Conservation (phyloP, 1,284 basidiomycete species). For the Rhizoctonia solani region DNA sequence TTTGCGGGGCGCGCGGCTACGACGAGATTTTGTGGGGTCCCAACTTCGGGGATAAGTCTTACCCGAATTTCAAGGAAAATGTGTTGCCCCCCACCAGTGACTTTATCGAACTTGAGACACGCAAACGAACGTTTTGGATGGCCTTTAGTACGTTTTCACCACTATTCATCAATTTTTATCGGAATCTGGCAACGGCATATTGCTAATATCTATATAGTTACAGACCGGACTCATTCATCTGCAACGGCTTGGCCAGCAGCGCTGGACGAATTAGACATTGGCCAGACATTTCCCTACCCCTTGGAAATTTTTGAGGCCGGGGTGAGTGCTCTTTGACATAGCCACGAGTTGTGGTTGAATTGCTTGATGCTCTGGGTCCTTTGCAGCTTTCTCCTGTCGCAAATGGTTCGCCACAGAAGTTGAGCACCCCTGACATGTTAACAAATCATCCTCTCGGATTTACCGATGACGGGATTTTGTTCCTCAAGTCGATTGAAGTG, state of each 20-base stretch:
- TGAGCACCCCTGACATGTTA: slow-evolving; percentile 17
- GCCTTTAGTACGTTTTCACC: slow-evolving; percentile 11
- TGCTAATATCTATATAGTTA: not conserved
- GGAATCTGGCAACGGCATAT: not conserved
- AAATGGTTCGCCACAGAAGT: not conserved
- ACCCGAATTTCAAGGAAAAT: slow-evolving; percentile 22
- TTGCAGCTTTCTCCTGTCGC: slow-evolving; percentile 1
- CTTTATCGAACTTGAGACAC: slow-evolving; percentile 19
- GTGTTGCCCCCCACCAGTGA: slow-evolving; percentile 12
- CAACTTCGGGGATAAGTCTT: slow-evolving; percentile 20
- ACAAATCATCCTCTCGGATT: slow-evolving; percentile 21
- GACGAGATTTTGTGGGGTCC: slow-evolving; percentile 32
- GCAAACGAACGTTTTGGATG: slow-evolving; percentile 30
- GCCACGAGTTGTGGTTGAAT: not conserved
- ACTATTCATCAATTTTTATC: no score
- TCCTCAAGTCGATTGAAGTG: slow-evolving; percentile 25
- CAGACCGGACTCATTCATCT: slow-evolving; percentile 21
- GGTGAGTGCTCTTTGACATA: not conserved
- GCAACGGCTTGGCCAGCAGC: slow-evolving; percentile 28
- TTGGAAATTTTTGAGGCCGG: slow-evolving; percentile 16
- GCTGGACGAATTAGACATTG: slow-evolving; percentile 25
- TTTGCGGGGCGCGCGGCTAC: slow-evolving; percentile 18
- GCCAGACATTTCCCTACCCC: slow-evolving; percentile 27
- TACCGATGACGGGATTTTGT: slow-evolving; percentile 28
- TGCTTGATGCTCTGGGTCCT: not conserved